A percentile compares a stretch with the other conserved stretches of the same genome.
These are phyloP conservation scores for Boletellus sp. DNA, from an alignment of 768 basidiomycete genomes.

Conservation along the genomic window DNA sequence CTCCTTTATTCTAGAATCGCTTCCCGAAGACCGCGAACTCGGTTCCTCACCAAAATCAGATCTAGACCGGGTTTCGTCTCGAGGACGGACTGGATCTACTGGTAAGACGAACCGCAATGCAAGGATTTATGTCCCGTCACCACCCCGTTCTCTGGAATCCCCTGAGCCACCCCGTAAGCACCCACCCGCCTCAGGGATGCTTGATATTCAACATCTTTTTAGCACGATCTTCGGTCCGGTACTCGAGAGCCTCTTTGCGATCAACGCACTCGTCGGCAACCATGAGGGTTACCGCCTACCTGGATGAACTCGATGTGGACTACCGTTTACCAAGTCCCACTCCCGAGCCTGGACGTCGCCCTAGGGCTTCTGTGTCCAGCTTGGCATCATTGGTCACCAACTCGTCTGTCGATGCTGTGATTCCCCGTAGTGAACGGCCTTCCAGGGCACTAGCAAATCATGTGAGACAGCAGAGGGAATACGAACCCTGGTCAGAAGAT, in stretches of 20 bases:
- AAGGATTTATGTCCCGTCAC: slow-evolving; percentile 18
- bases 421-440: slow-evolving; percentile 36
- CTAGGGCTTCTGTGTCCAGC: slow-evolving; percentile 47
- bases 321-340: slow-evolving; percentile 24
- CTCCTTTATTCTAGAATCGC: slow-evolving; percentile 37
- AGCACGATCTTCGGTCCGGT: slow-evolving; percentile 19
- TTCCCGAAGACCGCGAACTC: slow-evolving; percentile 51
- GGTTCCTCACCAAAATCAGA: slow-evolving; percentile 16
- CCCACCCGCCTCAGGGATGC: not conserved
- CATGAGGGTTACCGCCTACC: slow-evolving; percentile 19
- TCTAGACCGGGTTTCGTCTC: slow-evolving; percentile 4
- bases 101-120: slow-evolving; percentile 15
- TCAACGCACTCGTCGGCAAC: slow-evolving; percentile 30
- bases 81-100: slow-evolving; percentile 17
- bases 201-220: not conserved
- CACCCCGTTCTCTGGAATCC: slow-evolving; percentile 1
- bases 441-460: slow-evolving; percentile 9
- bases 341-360: slow-evolving; percentile 13
- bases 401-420: slow-evolving; percentile 54
- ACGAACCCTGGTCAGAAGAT: slow-evolving; percentile 23
- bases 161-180: slow-evolving; percentile 17
- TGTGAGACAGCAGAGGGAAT: slow-evolving; percentile 12
- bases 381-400: slow-evolving; percentile 56
- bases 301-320: slow-evolving; percentile 31
- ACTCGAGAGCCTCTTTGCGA: slow-evolving; percentile 29